phyloP scores from a whole-genome alignment of 768 basidiomycete genomes.

The Serendipita sp. region DNA sequence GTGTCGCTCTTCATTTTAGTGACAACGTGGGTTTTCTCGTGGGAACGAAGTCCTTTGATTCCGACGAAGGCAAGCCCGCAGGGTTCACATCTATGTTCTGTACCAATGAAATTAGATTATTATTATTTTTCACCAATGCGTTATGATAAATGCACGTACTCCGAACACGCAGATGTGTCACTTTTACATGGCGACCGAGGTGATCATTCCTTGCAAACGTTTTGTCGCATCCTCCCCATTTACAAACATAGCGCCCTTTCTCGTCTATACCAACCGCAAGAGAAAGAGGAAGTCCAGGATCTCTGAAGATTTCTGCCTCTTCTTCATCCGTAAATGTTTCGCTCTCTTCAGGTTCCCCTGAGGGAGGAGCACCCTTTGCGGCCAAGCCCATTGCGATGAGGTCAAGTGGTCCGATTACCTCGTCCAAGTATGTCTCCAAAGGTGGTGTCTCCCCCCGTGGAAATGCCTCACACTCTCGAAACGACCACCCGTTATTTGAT shows the following conservation, averaged over 20 bases:
- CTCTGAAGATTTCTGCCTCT: neutral
- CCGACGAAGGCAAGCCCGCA: conserved; percentile 3
- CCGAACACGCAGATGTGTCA: neutral
- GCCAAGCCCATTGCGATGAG: neutral
- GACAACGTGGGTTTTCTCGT: neutral
- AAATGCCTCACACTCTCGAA: neutral
- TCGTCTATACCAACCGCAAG: neutral
- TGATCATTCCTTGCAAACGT: conserved; percentile 3
- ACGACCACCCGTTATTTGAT: neutral
- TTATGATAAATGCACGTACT: neutral
- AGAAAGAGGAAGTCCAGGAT: neutral
- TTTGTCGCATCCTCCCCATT: conserved; percentile 3
- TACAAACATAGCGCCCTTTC: neutral
- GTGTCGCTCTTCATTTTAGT: neutral
- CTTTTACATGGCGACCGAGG: conserved; percentile 1
- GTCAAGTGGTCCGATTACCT: neutral
- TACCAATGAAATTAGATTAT: too few species aligned
- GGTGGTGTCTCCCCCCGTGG: neutral
- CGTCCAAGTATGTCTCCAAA: neutral
- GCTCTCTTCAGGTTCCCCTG: neutral
- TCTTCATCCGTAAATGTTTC: neutral
- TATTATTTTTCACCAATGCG: too few species aligned
- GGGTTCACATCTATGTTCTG: neutral
- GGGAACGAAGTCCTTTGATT: conserved; percentile 1
- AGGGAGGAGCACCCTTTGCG: neutral